Evolutionary conservation across 73 alveolate species (phyloP), one percentile per base, ranked within the genome.

Genomic region (Paramecium biaurelia): DNA sequence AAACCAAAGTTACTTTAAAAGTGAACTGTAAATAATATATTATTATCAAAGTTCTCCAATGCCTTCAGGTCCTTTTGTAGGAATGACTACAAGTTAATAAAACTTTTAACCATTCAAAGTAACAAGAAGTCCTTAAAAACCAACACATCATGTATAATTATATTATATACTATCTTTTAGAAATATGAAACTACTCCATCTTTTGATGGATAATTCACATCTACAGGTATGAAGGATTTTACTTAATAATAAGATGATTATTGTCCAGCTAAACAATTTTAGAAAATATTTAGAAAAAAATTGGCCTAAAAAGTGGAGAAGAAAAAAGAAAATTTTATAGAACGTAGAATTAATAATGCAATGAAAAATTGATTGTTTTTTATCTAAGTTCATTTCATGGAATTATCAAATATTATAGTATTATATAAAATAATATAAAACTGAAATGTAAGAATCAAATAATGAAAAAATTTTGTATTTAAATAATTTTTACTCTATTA

Each of bases 171-270:
- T 53, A n/a, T 53, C 2, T 7, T 37, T n/a, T 37, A 74, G 87
- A 74, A 74, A 74, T 74, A 74, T 74, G 87, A 74, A 74, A 74
- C 87, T 5, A 74, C 87, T 74, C 87, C 87, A 28, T 74, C 67
- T 14, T 74, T 74, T 20, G 87, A 74, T 21, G 87, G 87, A 37
- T 74, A 74, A 74, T 74, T 74, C 68, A 74, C 87, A 21, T 74
- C 87, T 34, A 74, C 87, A 12, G 87, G 87, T 15, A 74, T 74
- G 87, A 74, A 41, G n/a, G 87, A 74, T 6, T 74, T 74, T 41
- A 41, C 37, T 10, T 10, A 74, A 34, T 41, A 74, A 35, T 21
- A 37, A 5, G 87, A 74, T 15, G 87, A 74, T 74, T 74, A 74
- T 41, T 74, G 87, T 32, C 87, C 87, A 35, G 87, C 87, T 35